Evolutionary conservation across 169 alveolate species (phyloP).

Genomic region (Perkinsus olseni): DNA sequence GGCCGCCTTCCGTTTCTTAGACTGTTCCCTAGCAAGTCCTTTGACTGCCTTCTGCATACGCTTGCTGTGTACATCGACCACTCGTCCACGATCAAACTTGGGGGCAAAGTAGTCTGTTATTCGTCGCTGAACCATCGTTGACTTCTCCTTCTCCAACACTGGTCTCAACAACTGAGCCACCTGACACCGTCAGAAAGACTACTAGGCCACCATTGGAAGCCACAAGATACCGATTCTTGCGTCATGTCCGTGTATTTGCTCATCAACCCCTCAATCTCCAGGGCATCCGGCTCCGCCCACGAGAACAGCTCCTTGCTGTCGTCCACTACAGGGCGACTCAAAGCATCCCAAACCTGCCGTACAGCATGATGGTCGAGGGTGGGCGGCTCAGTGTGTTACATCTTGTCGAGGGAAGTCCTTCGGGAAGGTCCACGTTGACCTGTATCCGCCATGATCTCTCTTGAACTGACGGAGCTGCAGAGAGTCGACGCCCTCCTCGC

Average conservation of each 20-base stretch:
- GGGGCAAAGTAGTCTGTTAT: not conserved
- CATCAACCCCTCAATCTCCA: not conserved
- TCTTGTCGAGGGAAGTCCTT: slow-evolving; percentile 29
- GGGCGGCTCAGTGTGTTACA: not conserved
- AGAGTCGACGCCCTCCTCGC: slow-evolving; percentile 16
- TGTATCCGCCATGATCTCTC: slow-evolving; percentile 23
- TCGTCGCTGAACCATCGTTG: not conserved
- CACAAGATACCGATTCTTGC: not conserved
- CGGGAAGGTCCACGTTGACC: slow-evolving; percentile 29
- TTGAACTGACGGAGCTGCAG: slow-evolving; percentile 15
- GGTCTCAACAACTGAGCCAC: not conserved
- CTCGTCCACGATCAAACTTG: not conserved
- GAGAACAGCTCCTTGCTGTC: slow-evolving; percentile 15
- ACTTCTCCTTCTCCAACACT: not conserved
- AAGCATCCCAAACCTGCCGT: slow-evolving; percentile 22
- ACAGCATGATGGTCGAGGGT: not conserved
- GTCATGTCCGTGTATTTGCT: not conserved
- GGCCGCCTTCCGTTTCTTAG: not conserved
- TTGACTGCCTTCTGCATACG: not conserved
- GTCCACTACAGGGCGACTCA: slow-evolving; percentile 21
- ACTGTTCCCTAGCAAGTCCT: not conserved
- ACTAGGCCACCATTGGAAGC: too few relatives aligned
- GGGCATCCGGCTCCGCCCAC: slow-evolving; percentile 19
- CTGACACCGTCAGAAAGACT: not conserved
- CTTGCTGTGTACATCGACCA: not conserved